Percentiles rank a stretch among this genome's conserved stretches.
phyloP scores from a whole-genome alignment of 306 rosid species.

The Trifolium repens region DNA sequence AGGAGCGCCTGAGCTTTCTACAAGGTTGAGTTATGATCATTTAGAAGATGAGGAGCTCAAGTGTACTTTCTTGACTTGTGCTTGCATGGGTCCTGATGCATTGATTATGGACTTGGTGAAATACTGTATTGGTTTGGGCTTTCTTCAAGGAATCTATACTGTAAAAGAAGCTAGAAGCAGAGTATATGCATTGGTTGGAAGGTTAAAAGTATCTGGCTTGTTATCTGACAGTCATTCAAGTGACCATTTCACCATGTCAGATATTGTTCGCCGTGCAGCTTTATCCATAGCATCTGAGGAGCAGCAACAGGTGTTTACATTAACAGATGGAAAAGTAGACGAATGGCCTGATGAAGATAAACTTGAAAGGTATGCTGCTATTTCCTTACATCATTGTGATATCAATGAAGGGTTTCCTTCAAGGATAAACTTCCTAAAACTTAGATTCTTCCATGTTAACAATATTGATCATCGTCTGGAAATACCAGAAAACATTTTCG shows the following conservation, averaged over 20 bases:
- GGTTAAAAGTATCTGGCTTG: constrained; percentile 23
- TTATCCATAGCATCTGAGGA: constrained; percentile 33
- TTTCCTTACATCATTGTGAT: background rate
- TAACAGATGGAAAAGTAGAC: constrained; percentile 11
- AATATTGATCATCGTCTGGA: background rate
- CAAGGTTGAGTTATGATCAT: constrained; percentile 22
- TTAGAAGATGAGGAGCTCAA: constrained; percentile 8
- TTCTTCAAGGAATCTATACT: constrained; percentile 15
- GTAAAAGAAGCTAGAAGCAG: background rate
- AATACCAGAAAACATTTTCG: constrained; percentile 15
- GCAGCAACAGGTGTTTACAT: background rate
- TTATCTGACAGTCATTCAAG: background rate
- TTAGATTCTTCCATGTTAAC: constrained; percentile 16
- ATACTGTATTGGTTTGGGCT: constrained; percentile 13
- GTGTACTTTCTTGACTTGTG: constrained; percentile 14
- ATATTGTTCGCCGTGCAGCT: constrained; percentile 31
- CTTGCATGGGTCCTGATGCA: constrained; percentile 28
- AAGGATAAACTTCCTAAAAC: background rate
- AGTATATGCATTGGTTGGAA: background rate
- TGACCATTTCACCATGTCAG: constrained; percentile 27
- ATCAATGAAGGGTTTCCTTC: constrained; percentile 20
- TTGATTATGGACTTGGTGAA: constrained; percentile 35
- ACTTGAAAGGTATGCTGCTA: constrained; percentile 22
- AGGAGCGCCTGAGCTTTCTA: constrained; percentile 6
- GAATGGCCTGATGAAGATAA: constrained; percentile 38